Evolutionary conservation across 2,329 filamentous ascomycete species (phyloP), one percentile per base, ranked within the genome.

Genomic region (Aureobasidium leucospermi): DNA sequence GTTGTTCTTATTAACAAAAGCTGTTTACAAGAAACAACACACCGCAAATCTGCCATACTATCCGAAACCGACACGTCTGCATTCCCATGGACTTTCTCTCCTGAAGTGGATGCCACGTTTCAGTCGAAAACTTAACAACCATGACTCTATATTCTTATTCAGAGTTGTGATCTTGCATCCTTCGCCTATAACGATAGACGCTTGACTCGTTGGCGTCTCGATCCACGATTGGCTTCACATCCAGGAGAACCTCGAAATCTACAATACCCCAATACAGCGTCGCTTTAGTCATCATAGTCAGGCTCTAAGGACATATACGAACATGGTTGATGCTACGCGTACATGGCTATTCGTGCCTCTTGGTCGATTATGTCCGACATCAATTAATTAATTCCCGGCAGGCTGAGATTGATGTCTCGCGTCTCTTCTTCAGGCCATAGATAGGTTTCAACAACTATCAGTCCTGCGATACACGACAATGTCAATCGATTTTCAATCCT

Each of bases 21-120:
- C 39, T 42, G 38, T 45, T 55, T 36, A 45, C 51, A 36, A 28
- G 39, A 43, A 34, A 55, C 51, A 45, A 43, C 51, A 55, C 39
- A 55, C 51, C 51, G 51, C 39, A 42, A 43, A 43, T 43, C 39
- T 23, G 15, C 28, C 13, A 13, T 43, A 16, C 6, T 23, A 23
- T 13, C n/a, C 51, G 51, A 55, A 28, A 34, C 39, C 8, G 29
- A 45, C 51, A 55, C 51, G 39, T 43, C 4, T 55, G 13, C 51
- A 19, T 28, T 13, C 39, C n/a, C 16, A 16, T 36, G 10, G 29
- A 23, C 38, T 52, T 9, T 34, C n/a, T 43, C n/a, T 19, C 49
- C 13, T 13, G 15, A 38, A 23, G 49, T 42, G 49, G 38, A 43
- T 1, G 13, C 11, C 39, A 7, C 28, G 48, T 51, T 51, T 51